Evolutionary conservation across 2,329 filamentous ascomycete species (phyloP).

Genomic region (Colletotrichum spaethianum): DNA sequence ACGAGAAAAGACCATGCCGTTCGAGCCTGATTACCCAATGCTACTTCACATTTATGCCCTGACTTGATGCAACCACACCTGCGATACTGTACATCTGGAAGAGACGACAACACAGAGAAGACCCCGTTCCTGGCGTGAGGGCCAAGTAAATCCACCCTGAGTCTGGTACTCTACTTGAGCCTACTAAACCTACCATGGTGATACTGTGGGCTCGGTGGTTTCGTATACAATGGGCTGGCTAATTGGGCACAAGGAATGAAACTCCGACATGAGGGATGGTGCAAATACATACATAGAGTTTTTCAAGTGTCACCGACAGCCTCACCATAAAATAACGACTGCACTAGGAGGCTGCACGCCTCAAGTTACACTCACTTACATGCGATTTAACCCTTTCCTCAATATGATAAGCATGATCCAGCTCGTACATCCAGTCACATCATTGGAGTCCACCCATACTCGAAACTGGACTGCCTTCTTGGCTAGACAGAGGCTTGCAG

Average conservation of each 20-base stretch:
- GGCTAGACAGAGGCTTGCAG: neutral
- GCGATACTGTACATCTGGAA: neutral
- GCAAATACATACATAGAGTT: no score
- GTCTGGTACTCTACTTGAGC: neutral
- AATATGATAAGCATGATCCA: no score
- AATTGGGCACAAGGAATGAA: no score
- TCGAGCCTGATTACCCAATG: neutral
- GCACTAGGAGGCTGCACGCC: neutral
- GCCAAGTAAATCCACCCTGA: neutral
- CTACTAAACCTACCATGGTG: neutral
- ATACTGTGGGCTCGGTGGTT: neutral
- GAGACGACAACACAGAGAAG: neutral
- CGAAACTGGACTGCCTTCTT: no score
- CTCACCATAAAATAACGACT: neutral
- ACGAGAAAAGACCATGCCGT: neutral
- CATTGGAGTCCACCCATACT: neutral
- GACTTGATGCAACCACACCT: neutral
- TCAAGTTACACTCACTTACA: no score
- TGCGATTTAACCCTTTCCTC: neutral
- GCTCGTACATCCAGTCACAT: neutral
- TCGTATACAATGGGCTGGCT: no score
- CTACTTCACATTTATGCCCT: neutral
- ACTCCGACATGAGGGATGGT: no score
- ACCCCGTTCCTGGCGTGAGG: neutral
- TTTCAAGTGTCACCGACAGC: no score